Evolutionary conservation across 2,329 filamentous ascomycete species (phyloP).

Genomic region (Tolypocladium amazonense): DNA sequence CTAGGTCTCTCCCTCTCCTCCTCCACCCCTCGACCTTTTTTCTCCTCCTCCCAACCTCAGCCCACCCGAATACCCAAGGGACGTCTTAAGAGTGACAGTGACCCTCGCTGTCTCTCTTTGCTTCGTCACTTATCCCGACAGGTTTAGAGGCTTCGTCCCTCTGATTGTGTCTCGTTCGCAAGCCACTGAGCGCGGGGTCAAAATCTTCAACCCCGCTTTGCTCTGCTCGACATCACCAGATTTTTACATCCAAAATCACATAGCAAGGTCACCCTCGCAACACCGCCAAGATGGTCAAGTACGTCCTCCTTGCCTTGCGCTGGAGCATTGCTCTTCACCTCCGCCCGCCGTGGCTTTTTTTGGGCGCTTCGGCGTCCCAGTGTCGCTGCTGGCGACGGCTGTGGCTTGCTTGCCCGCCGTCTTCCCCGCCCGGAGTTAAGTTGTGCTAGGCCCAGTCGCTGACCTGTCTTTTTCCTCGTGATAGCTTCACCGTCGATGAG

Average conservation of each 20-base stretch:
- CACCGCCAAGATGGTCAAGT: slow-evolving; percentile 99
- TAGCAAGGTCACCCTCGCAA: slow-evolving; percentile 38
- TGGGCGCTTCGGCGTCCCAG: background rate
- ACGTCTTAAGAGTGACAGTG: slow-evolving; percentile 30
- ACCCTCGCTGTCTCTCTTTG: slow-evolving; percentile 27
- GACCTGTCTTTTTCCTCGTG: slow-evolving; percentile 28
- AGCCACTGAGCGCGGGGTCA: slow-evolving; percentile 24
- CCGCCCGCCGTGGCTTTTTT: background rate
- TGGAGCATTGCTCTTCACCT: background rate
- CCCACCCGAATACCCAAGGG: slow-evolving; percentile 17
- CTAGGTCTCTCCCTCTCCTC: slow-evolving; percentile 2
- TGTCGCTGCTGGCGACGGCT: background rate
- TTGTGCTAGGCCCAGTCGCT: slow-evolving; percentile 25
- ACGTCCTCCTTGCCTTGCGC: slow-evolving; percentile 41
- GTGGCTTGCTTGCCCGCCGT: slow-evolving; percentile 5
- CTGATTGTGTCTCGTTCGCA: slow-evolving; percentile 3
- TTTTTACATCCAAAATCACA: slow-evolving; percentile 18
- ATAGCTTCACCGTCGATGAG: slow-evolving; percentile 97
- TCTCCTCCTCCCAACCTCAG: slow-evolving; percentile 10
- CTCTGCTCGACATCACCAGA: slow-evolving; percentile 15
- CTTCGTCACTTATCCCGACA: slow-evolving; percentile 18
- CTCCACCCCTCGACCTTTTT: slow-evolving; percentile 11
- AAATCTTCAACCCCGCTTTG: slow-evolving; percentile 36
- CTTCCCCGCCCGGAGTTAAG: slow-evolving; percentile 32
- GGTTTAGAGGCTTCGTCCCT: slow-evolving; percentile 1